phyloP scores from a whole-genome alignment of 2,329 filamentous ascomycete genomes.

The Ceratocystis cubensis region DNA sequence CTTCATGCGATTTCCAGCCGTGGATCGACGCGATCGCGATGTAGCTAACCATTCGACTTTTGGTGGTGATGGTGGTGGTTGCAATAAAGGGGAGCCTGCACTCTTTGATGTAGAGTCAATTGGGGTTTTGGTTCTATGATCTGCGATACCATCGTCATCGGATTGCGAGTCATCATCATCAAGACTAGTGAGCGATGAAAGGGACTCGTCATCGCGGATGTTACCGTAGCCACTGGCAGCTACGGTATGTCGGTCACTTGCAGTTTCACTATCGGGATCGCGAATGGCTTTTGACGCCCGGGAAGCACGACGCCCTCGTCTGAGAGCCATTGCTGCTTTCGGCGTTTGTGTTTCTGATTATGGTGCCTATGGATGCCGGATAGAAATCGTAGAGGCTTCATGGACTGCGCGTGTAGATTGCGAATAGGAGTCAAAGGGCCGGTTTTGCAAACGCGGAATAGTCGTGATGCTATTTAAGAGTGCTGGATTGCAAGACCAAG shows the following conservation, averaged over 20 bases:
- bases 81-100: not conserved
- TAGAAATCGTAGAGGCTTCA: slow-evolving; percentile 4
- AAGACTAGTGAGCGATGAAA: slow-evolving; percentile 19
- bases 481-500: not conserved
- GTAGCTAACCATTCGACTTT: slow-evolving; percentile 58
- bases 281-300: not conserved
- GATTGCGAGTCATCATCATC: slow-evolving; percentile 9
- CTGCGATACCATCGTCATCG: not conserved
- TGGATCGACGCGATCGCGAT: slow-evolving; percentile 61
- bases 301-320: not conserved
- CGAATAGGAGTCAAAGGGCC: not conserved
- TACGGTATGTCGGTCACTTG: no score
- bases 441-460: not conserved
- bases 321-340: slow-evolving; percentile 6
- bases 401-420: not conserved
- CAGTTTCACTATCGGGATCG: not conserved
- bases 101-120: no score
- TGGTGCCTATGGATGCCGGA: slow-evolving; percentile 8
- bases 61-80: slow-evolving; percentile 16
- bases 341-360: slow-evolving; percentile 9
- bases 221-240: slow-evolving; percentile 1
- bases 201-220: slow-evolving; percentile 15
- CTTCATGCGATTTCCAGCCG: slow-evolving; percentile 74
- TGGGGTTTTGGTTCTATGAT: no score
- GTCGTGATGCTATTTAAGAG: not conserved